Conservation (phyloP, 1,284 basidiomycete genomes). For the Ustilago loliicola region DNA sequence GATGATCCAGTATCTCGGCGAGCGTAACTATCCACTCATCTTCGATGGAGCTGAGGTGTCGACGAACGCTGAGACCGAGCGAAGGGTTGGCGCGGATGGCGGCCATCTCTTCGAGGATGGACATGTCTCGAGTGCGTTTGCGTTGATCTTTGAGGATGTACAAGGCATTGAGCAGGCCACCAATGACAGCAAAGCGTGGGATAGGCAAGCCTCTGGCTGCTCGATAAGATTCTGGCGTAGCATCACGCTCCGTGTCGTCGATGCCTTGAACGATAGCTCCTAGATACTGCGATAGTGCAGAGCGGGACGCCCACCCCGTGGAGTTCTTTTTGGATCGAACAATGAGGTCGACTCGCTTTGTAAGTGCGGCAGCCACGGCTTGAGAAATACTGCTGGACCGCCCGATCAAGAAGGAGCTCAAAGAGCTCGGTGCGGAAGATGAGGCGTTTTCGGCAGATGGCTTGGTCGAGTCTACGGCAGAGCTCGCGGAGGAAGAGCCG, state of each 20-base stretch:
- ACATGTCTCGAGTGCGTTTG: slow-evolving; percentile 41
- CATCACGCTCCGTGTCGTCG: slow-evolving; percentile 28
- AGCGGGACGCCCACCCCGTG: slow-evolving; percentile 50
- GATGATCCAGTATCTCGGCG: slow-evolving; percentile 53
- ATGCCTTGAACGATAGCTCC: slow-evolving; percentile 45
- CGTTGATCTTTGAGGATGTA: slow-evolving; percentile 56
- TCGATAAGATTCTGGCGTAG: slow-evolving; percentile 39
- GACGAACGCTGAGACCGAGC: slow-evolving; percentile 48
- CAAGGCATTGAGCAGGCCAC: slow-evolving; percentile 63
- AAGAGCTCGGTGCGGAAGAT: slow-evolving; percentile 9
- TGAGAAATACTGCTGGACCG: slow-evolving; percentile 53
- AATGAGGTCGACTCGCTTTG: slow-evolving; percentile 59
- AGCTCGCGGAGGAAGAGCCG: slow-evolving; percentile 16
- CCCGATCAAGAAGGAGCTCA: slow-evolving; percentile 44
- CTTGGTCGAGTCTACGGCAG: neutral
- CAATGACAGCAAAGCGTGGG: slow-evolving; percentile 59
- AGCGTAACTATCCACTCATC: slow-evolving; percentile 62
- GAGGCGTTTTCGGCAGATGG: neutral
- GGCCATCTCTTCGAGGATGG: slow-evolving; percentile 51
- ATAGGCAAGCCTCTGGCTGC: slow-evolving; percentile 47
- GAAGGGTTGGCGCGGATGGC: slow-evolving; percentile 40
- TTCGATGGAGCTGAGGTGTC: slow-evolving; percentile 40
- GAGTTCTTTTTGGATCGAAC: slow-evolving; percentile 38
- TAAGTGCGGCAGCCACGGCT: slow-evolving; percentile 56
- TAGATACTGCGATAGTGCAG: slow-evolving; percentile 55